Base-by-base conservation (phyloP, 108 stramenopile genomes). In the Fragilariopsis cylindrus region DNA sequence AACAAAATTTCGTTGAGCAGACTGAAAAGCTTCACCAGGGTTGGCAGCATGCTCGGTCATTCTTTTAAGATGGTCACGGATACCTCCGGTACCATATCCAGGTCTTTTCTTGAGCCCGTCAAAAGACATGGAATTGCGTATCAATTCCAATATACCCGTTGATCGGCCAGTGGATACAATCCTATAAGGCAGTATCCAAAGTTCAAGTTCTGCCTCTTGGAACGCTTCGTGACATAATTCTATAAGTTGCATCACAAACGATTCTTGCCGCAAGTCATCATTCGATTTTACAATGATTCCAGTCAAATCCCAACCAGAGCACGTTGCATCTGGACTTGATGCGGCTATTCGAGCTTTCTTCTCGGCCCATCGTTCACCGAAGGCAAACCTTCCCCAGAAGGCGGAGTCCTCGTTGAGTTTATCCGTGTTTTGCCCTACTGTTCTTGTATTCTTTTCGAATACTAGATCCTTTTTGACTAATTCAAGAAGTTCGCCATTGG, bases 261-360 rank as follows among this genome's bases (percentile, higher is more conserved):
- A 90, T 82, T 99, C 99, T 76, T 99, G 99, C 7, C 99, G 87
- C 68, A 98, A 74, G 70, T 99, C 99, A 66, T 98, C 99, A 75
- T 98, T 98, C 16, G 94, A 96, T 89, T 99, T 99, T 46, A 99
- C 96, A 74, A 99, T 98, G 48, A 97, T 91, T 53, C 94, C 92
- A 30, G 87, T 79, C 48, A 99, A 76, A 72, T 97, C 91, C 95
- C 96, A 99, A 18, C 90, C 88, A 15, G 91, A 82, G 48, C 70
- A 58, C 5, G 80, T 74, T 45, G 93, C 95, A 53, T 88, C 85
- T 55, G 89, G 87, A 72, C 91, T 93, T 3, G 81, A 81, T 4
- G 90, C 86, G 57, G 92, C 84, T 5, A 98, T 77, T 11, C 97
- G 89, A 7, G 93, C 91, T 66, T 92, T 88, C 75, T 98, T 97